A percentile compares a stretch with the other conserved stretches of the same genome.
These are phyloP conservation scores for Aphanocladium album DNA, from an alignment of 2,329 filamentous ascomycete genomes.

Conservation along the genomic window DNA sequence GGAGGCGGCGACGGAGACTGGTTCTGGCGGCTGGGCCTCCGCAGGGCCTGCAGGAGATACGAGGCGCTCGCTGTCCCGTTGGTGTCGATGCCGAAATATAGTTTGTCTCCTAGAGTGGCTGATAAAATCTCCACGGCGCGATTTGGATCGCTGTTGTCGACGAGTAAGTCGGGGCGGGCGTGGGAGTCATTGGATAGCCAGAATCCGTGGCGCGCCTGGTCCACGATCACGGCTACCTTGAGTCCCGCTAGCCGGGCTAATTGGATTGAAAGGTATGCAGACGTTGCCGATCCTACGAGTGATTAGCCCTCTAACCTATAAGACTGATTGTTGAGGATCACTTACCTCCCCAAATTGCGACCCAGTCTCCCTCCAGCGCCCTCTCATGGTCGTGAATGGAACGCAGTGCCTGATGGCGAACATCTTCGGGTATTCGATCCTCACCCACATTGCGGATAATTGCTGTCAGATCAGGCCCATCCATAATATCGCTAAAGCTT, in stretches of 20 bases:
- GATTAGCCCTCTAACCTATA: constrained; percentile 11
- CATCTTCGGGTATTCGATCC: constrained; percentile 52
- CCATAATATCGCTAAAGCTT: constrained; percentile 49
- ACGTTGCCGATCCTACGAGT: constrained; percentile 59
- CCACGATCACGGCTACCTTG: constrained; percentile 60
- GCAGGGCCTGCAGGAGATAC: constrained; percentile 50
- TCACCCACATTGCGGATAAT: constrained; percentile 43
- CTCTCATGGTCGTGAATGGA: constrained; percentile 48
- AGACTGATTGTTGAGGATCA: not conserved
- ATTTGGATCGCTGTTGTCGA: constrained; percentile 61
- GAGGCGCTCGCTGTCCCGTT: constrained; percentile 59
- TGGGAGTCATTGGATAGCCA: constrained; percentile 44
- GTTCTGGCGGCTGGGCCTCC: not conserved
- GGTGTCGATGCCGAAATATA: constrained; percentile 67
- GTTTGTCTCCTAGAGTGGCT: constrained; percentile 48
- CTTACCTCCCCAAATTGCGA: constrained; percentile 68
- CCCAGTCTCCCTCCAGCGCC: constrained; percentile 58
- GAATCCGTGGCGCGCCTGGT: constrained; percentile 60
- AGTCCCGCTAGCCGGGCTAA: constrained; percentile 63
- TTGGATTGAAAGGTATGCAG: constrained; percentile 61
- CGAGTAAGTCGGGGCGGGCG: constrained; percentile 54
- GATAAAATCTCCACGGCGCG: constrained; percentile 63
- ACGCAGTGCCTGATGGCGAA: constrained; percentile 57
- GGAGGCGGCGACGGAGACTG: constrained; percentile 31
- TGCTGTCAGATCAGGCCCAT: constrained; percentile 55